Evolutionary conservation across 2,329 filamentous ascomycete genomes (phyloP).

Genomic region (Mycosphaerella arachidis): DNA sequence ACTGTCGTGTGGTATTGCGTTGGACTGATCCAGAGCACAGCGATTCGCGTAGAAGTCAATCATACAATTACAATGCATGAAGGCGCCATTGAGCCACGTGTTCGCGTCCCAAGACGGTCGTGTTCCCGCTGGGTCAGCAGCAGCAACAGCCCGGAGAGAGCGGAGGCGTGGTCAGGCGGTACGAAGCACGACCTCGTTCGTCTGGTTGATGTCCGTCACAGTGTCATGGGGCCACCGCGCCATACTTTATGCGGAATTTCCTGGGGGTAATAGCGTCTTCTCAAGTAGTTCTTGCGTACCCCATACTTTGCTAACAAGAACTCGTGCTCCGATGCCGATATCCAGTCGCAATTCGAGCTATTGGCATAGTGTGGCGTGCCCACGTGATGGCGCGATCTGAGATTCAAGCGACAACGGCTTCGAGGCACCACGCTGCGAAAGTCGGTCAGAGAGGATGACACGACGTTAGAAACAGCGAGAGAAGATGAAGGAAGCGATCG

Average conservation of each 20-base stretch:
- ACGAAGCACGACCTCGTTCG: background rate
- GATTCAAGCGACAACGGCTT: background rate
- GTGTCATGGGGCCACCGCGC: background rate
- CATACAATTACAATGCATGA: background rate
- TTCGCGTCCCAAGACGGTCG: background rate
- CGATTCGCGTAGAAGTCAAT: background rate
- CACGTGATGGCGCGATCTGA: background rate
- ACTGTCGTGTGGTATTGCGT: background rate
- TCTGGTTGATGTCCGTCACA: background rate
- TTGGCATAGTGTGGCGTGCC: background rate
- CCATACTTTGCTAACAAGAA: slow-evolving; percentile 1
- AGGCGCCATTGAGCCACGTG: slow-evolving; percentile 3
- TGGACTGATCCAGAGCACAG: background rate
- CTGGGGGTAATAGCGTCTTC: slow-evolving; percentile 2
- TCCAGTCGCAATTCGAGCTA: slow-evolving; percentile 4
- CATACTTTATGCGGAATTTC: background rate
- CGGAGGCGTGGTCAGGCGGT: slow-evolving; percentile 2
- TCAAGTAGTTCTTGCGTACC: background rate
- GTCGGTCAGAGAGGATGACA: slow-evolving; percentile 18
- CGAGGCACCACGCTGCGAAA: slow-evolving; percentile 3
- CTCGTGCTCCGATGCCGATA: background rate
- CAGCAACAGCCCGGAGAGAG: background rate
- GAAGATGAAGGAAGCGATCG: background rate
- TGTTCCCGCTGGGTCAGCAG: background rate
- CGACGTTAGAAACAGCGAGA: slow-evolving; percentile 15